Evolutionary conservation across 768 basidiomycete species (phyloP), one percentile per base, ranked within the genome.

Genomic region (Rhizopogon roseolus): DNA sequence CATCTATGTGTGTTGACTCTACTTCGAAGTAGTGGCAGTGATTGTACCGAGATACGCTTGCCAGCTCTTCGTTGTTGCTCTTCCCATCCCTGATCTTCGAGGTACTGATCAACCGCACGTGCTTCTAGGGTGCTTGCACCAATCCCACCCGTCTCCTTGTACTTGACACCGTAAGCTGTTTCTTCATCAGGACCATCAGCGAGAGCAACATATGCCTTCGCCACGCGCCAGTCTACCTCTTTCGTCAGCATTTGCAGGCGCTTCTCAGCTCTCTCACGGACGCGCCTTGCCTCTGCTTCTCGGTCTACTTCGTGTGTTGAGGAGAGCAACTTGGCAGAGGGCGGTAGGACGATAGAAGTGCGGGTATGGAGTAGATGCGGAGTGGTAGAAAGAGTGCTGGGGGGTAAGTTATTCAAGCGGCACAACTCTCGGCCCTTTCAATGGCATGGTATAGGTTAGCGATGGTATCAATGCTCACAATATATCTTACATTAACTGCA

Each of bases 361-460:
- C 87, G 81, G 1, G 88, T 89, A 65, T 89, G 87, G 14, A 90
- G 72, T 7, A 90, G 71, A 62, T 90, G 86, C 6, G 89, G 88
- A 0, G 82, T 89, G 0, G 84, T 88, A 54, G 72, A 79, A 17
- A 90, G 68, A 3, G 85, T 82, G 61, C 78, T 85, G 5, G 74
- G 68, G 0, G 88, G 84, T 11, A 91, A 76, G 41, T 76, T 78
- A 62, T 90, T 91, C 13, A 88, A 68, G 17, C 71, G 79, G 63
- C 86, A 88, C 4, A 91, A 71, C 37, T 78, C 72, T 29, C 78
- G 77, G 40, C 77, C 81, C 86, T 82, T 19, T 19, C 34, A 14
- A 45, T 43, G 22, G 49, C 45, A 16, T 27, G 7, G 19, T 39
- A 22, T 28, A 45, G 4, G 36, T 38, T 29, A 29, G n/a, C 37